phyloP scores from a whole-genome alignment of 176 grass and related monocot genomes.

The Musa schizocarpa region DNA sequence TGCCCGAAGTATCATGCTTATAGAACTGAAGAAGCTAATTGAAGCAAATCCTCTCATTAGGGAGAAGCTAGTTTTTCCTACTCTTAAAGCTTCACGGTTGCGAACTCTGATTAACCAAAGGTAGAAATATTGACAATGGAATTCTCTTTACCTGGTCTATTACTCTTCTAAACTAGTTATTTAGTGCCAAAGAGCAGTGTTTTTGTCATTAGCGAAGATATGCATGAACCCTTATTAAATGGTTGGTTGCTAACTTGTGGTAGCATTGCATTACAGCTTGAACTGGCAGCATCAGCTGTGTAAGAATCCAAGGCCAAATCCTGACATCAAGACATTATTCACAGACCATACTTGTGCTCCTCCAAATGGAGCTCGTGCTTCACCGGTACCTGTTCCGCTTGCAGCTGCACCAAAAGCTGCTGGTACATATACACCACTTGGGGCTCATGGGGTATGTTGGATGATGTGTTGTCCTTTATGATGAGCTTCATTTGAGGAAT shows the following conservation, averaged over 20 bases:
- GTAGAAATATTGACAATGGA: conserved; percentile 26
- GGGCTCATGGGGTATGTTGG: conserved; percentile 53
- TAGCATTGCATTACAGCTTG: conserved; percentile 47
- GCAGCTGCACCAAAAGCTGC: conserved; percentile 75
- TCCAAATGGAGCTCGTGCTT: conserved; percentile 65
- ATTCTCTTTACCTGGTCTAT: neutral
- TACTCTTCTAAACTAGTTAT: neutral
- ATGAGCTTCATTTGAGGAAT: neutral
- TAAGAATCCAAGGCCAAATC: conserved; percentile 86
- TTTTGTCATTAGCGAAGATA: too few species aligned
- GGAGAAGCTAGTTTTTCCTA: conserved; percentile 84
- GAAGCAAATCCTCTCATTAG: conserved; percentile 96
- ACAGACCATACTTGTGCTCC: conserved; percentile 76
- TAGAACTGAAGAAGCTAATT: conserved; percentile 94
- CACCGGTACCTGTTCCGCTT: conserved; percentile 69
- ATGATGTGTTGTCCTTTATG: conserved; percentile 1
- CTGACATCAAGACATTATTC: conserved; percentile 97
- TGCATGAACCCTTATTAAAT: neutral
- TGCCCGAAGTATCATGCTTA: conserved; percentile 83
- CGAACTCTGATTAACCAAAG: conserved; percentile 98
- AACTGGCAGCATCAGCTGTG: conserved; percentile 99
- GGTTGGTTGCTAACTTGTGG: conserved; percentile 14
- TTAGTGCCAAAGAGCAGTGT: too few species aligned
- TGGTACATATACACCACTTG: conserved; percentile 53
- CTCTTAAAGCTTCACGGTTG: conserved; percentile 79